Base-by-base conservation (phyloP, 805 yeast genomes). In the Metschnikowia santaceciliae region DNA sequence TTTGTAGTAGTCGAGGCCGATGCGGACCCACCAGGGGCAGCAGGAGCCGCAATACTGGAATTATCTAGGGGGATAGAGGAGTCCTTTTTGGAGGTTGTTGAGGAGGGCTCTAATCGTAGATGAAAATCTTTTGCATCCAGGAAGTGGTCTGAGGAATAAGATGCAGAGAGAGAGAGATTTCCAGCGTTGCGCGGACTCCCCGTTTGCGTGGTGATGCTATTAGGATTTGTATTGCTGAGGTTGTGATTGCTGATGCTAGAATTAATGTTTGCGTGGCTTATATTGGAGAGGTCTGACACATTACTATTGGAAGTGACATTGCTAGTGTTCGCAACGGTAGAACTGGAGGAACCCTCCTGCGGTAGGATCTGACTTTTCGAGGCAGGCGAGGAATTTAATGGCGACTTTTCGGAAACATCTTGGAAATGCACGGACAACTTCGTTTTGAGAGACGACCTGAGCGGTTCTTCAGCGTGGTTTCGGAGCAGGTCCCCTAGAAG, bases 381-480 rank as follows among this genome's bases (percentile, higher is more conserved):
- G 33, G 42, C 41, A 30, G 48, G 48, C 5, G 42, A 36, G 3
- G 48, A 37, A 11, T 45, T 23, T n/a, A 37, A 32, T 14, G 36
- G 48, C 3, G 35, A 19, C 30, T 37, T 19, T 14, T 19, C 48
- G 15, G 42, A 14, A 17, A 43, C 19, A 6, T 42, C 35, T n/a
- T 39, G 35, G 47, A 72, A 68, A 53, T 71, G 76, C 7, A 63
- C 71, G 1, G 74, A 64, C 22, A 72, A 61, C 49, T 68, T 69
- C 41, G 57, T 57, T 53, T 65, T 62, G 33, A 71, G 55, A 20
- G 58, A 58, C 26, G 53, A 61, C 6, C 46, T 51, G 17, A 51
- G 32, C 14, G 48, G 50, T 2, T 48, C 63, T 5, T 70, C 51
- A 22, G 36, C 32, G 22, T 36, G 46, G 6, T 22, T n/a, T n/a